These are phyloP conservation scores for Dalbergia cochinchinensis DNA, from an alignment of 306 rosid species.

Conservation along the genomic window DNA sequence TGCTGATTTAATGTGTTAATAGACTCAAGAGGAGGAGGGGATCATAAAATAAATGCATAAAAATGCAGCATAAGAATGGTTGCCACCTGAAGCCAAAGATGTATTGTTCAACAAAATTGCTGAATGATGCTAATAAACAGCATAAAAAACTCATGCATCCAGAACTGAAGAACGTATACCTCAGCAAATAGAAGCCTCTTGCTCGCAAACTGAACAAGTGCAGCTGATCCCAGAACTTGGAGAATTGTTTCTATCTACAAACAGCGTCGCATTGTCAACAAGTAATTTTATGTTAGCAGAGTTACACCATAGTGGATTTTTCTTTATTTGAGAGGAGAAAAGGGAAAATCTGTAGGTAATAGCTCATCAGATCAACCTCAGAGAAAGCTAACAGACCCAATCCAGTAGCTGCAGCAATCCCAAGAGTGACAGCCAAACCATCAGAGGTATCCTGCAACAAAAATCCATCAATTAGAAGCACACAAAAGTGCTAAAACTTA, in stretches of 20 bases:
- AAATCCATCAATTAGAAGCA: constrained; percentile 38
- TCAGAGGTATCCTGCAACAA: constrained; percentile 71
- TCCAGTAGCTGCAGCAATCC: constrained; percentile 79
- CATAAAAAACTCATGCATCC: neutral
- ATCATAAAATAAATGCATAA: constrained; percentile 1
- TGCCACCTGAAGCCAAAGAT: neutral
- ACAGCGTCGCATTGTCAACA: constrained; percentile 22
- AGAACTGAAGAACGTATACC: constrained; percentile 50
- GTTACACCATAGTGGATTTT: neutral
- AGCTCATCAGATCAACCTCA: constrained; percentile 64
- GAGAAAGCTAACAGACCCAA: constrained; percentile 72
- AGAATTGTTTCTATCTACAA: constrained; percentile 87
- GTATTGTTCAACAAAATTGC: neutral
- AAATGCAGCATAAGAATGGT: neutral
- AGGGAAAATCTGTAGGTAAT: neutral
- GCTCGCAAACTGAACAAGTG: constrained; percentile 83
- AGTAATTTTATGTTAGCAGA: constrained; percentile 24
- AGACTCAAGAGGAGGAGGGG: neutral
- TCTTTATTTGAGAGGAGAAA: neutral
- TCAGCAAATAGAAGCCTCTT: constrained; percentile 88
- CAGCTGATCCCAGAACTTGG: constrained; percentile 88
- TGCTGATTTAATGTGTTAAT: neutral
- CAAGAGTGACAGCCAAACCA: constrained; percentile 66
- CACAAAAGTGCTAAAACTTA: neutral
- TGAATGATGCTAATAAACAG: neutral